Evolutionary conservation across 2,329 filamentous ascomycete genomes (phyloP), one percentile per base, ranked within the genome.

Genomic region (Pestalotiopsis fici): DNA sequence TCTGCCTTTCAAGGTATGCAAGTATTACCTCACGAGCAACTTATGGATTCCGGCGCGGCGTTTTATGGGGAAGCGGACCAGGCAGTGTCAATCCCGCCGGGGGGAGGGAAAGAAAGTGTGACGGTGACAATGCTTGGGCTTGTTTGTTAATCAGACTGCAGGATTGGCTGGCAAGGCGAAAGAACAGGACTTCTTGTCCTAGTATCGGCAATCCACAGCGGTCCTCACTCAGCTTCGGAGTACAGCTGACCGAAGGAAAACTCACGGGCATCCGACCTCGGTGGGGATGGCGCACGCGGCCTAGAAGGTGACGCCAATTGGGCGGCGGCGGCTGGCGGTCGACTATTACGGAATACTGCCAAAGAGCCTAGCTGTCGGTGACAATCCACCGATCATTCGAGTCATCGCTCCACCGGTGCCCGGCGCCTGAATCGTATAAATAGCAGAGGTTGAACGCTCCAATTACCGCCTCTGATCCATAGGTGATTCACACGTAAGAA

Each of bases 11-110:
- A 28, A n/a, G 27, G 23, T 27, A 54, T 6, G 6, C 11, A 35
- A 35, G 31, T 35, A 60, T 39, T 60, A 60, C 57, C 57, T 60
- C 57, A 60, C 57, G 12, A 21, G 9, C 57, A 6, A 57, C 21
- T 57, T 13, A 31, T 27, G 57, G 57, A 60, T n/a, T 60, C 28
- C 21, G 18, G 13, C 9, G 39, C 18, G n/a, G 31, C 25, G 57
- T 31, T 60, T 60, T 60, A 60, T 60, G 57, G 57, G 31, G 57
- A 60, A 60, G 57, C 28, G 57, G 57, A 28, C 11, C 57, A 37
- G 57, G 43, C 43, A 11, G 31, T 35, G 31, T 35, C 31, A 11
- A 7, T 35, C 31, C 11, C 31, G 31, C 31, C 31, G 6, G n/a
- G n/a, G n/a, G n/a, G n/a, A n/a, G n/a, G n/a, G n/a, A n/a, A n/a